A percentile compares a stretch with the other conserved stretches of the same genome.
These are phyloP conservation scores for Xylaria cubensis DNA, from an alignment of 495 filamentous ascomycete genomes.

Conservation along the genomic window DNA sequence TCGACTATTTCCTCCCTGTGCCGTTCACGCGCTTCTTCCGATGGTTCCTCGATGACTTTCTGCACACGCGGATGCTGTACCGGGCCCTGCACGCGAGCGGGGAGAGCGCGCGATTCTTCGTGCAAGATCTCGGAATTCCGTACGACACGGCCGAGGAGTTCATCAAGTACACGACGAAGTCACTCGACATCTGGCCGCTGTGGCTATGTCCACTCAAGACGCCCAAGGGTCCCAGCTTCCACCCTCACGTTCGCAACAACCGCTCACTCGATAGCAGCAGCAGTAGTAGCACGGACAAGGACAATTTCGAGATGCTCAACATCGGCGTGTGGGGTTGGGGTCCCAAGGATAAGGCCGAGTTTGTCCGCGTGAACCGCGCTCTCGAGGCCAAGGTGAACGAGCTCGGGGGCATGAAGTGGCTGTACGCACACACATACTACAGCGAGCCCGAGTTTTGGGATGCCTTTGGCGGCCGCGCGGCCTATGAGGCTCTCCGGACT, in stretches of 20 bases:
- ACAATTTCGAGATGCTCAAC: conserved; percentile 55
- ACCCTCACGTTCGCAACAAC: conserved; percentile 43
- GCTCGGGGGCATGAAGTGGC: conserved; percentile 70
- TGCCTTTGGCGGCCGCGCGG: conserved; percentile 56
- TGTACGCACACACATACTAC: conserved; percentile 69
- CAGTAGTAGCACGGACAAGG: not conserved
- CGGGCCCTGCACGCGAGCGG: conserved; percentile 64
- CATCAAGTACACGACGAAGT: conserved; percentile 56
- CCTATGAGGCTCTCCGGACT: conserved; percentile 58
- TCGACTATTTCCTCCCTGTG: conserved; percentile 59
- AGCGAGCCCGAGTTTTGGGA: conserved; percentile 60
- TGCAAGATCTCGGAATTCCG: conserved; percentile 66
- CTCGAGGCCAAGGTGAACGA: conserved; percentile 69
- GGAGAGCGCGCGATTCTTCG: conserved; percentile 58
- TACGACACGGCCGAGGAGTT: conserved; percentile 56
- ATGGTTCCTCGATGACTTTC: conserved; percentile 66
- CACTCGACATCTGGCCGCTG: conserved; percentile 62
- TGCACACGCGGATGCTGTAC: conserved; percentile 70
- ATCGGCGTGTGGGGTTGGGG: conserved; percentile 64
- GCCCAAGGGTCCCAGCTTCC: conserved; percentile 51
- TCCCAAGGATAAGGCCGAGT: conserved; percentile 45
- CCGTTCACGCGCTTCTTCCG: conserved; percentile 63
- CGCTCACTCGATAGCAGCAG: not conserved
- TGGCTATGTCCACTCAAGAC: conserved; percentile 66
- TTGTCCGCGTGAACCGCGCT: conserved; percentile 64